Evolutionary conservation across 352 stramenopile species (phyloP), one percentile per base, ranked within the genome.

Genomic region (Aphanomyces cochlioides): DNA sequence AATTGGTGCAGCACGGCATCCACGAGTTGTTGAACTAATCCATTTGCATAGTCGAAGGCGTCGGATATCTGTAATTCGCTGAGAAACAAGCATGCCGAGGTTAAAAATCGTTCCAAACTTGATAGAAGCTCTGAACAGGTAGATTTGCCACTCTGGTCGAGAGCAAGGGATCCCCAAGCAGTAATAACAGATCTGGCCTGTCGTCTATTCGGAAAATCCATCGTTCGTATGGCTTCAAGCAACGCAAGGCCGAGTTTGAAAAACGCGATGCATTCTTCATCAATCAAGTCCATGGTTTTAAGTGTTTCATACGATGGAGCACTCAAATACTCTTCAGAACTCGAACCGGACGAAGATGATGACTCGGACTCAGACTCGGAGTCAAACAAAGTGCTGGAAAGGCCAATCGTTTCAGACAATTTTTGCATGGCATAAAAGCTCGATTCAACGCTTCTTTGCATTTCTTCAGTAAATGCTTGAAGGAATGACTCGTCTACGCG

Each of bases 81-180:
- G 8, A 41, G 40, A 15, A 8, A 6, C 15, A 53, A 15, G 40
- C 59, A 67, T n/a, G 48, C 41, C 41, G 6, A 15, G 1, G 40
- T 3, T 5, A 67, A 36, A 56, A 67, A 67, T 36, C 41, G 21
- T 28, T 67, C 7, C 4, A 67, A 12, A 3, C 40, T 19, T 6
- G 41, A 19, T 8, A 34, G 39, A 12, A 56, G 41, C 5, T 53
- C 59, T 4, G 56, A 40, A 6, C 21, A 19, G 15, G 41, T 43
- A 7, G 8, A 17, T 19, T 43, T 37, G 1, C 12, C 41, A 43
- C 59, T 57, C 39, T 45, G 56, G n/a, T 56, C 5, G 2, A 67
- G 41, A n/a, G 59, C 59, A 7, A 67, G 13, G 4, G 59, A 10
- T 21, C 17, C 41, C 59, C 59, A 67, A 17, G 43, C 43, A 50